Evolutionary conservation across 768 basidiomycete species (phyloP).

Genomic region (Macrolepiota albuminosa): DNA sequence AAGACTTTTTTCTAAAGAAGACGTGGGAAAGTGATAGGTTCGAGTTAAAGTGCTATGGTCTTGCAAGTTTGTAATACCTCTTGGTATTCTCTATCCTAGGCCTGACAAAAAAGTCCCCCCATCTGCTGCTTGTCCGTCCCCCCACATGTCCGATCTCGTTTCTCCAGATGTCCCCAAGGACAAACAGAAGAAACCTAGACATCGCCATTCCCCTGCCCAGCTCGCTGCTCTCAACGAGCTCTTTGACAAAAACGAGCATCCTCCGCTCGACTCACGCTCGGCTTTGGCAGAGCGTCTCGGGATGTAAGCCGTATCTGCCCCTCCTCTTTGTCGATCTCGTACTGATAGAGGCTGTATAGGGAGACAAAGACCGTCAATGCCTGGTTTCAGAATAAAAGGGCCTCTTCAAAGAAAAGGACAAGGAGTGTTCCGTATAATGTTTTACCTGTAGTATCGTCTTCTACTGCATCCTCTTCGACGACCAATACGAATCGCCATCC

Average conservation of each 20-base stretch:
- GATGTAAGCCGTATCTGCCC: constrained; percentile 50
- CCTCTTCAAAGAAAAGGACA: constrained; percentile 72
- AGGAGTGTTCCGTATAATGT: constrained; percentile 27
- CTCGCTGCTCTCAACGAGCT: constrained; percentile 74
- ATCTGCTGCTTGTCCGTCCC: constrained; percentile 17
- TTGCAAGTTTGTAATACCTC: constrained; percentile 21
- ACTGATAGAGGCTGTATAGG: constrained; percentile 33
- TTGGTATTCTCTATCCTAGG: constrained; percentile 15
- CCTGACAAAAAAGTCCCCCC: not conserved
- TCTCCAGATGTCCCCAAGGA: constrained; percentile 26
- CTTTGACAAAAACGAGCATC: constrained; percentile 74
- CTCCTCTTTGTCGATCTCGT: constrained; percentile 5
- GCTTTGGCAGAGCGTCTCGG: constrained; percentile 67
- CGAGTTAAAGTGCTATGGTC: constrained; percentile 17
- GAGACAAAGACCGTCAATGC: constrained; percentile 83
- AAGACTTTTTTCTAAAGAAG: constrained; percentile 21
- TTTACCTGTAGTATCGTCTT: constrained; percentile 27
- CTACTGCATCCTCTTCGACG: constrained; percentile 29
- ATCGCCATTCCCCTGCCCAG: constrained; percentile 69
- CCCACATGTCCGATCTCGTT: constrained; percentile 22
- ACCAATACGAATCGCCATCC: constrained; percentile 23
- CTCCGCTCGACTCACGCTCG: constrained; percentile 61
- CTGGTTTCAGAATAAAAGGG: constrained; percentile 86
- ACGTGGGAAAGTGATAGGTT: constrained; percentile 22
- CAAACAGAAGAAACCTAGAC: constrained; percentile 70